These are phyloP conservation scores for Erysimum pusillum DNA, from an alignment of 441 rosid species.

Conservation along the genomic window DNA sequence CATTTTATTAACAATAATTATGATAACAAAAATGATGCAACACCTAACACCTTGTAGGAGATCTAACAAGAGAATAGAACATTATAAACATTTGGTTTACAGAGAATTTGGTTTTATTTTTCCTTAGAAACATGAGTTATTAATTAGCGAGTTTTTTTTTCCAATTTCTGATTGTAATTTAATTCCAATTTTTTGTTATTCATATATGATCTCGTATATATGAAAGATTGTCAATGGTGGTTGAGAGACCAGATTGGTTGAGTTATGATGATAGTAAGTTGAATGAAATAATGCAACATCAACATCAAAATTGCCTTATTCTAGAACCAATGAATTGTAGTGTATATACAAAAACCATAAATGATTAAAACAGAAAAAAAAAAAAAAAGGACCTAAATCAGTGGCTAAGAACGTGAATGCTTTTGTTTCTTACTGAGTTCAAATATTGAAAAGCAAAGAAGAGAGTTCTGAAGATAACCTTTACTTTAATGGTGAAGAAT, in stretches of 20 bases:
- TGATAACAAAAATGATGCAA: background rate
- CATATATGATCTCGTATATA: background rate
- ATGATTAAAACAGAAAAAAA: background rate
- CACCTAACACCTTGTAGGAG: background rate
- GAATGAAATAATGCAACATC: constrained; percentile 27
- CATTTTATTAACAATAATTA: background rate
- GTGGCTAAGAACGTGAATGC: constrained; percentile 22
- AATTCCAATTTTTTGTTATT: background rate
- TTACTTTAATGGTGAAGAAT: constrained; percentile 31
- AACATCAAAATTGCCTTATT: constrained; percentile 46
- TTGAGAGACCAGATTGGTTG: background rate
- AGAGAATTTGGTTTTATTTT: background rate
- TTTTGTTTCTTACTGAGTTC: constrained; percentile 27
- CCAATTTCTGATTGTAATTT: background rate
- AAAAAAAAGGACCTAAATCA: constrained; percentile 25
- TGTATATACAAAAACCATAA: constrained; percentile 45
- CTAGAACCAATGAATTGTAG: constrained; percentile 32
- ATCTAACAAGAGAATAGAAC: background rate
- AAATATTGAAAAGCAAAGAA: constrained; percentile 15
- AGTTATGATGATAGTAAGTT: background rate
- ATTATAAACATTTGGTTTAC: background rate
- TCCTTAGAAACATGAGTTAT: background rate
- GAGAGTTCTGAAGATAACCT: constrained; percentile 13
- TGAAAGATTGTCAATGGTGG: background rate
- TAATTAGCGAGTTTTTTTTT: background rate